Percentiles rank a stretch among this genome's conserved stretches.
phyloP scores from a whole-genome alignment of 139 green algal genomes.

The Picochlorum costavermella region DNA sequence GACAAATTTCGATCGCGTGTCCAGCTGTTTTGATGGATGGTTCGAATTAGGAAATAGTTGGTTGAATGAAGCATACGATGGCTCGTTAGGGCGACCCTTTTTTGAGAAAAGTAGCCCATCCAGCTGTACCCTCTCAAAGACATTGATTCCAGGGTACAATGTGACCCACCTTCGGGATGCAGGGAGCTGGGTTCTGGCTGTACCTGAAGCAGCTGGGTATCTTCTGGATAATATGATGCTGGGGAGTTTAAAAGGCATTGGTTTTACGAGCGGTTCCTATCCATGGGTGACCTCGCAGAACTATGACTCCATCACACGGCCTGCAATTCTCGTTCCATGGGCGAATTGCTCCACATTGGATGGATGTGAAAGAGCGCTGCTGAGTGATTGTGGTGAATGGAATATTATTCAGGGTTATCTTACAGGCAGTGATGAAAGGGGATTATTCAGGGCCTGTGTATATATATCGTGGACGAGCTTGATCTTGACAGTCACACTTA shows the following conservation, averaged over 20 bases:
- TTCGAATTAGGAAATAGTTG: not conserved
- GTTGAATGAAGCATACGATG: not conserved
- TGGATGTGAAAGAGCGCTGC: not conserved
- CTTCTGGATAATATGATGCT: not conserved
- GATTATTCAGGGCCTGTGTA: not conserved
- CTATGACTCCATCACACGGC: not conserved
- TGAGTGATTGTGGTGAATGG: not conserved
- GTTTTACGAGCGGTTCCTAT: too few relatives aligned
- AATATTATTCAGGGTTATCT: not conserved
- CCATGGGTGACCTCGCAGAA: not conserved
- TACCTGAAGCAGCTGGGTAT: not conserved
- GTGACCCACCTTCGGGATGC: not conserved
- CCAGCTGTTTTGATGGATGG: not conserved
- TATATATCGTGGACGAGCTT: conserved; percentile 15
- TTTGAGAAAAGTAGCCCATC: not conserved
- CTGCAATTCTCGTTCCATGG: not conserved
- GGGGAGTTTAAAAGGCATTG: not conserved
- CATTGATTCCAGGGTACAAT: not conserved
- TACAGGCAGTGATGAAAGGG: not conserved
- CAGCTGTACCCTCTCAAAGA: not conserved
- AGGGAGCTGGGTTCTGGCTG: not conserved
- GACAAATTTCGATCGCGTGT: not conserved
- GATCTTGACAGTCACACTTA: not conserved
- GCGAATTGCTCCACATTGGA: not conserved
- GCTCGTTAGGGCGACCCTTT: not conserved